phyloP scores from a whole-genome alignment of 2,329 filamentous ascomycete genomes.

The Curvularia verruculosa region DNA sequence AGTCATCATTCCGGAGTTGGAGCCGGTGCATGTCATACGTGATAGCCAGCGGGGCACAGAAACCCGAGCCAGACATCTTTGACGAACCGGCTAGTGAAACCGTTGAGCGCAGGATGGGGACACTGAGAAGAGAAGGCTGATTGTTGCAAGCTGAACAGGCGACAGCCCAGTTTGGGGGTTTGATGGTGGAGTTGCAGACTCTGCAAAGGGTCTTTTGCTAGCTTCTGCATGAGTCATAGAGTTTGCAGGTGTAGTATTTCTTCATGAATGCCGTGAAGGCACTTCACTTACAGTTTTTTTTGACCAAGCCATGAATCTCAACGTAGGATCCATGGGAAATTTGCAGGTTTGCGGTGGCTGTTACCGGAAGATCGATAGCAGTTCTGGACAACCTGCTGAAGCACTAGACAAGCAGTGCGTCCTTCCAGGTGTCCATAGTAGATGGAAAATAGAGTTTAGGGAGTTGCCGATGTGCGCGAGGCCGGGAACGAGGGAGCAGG shows the following conservation, averaged over 20 bases:
- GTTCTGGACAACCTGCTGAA: constrained; percentile 21
- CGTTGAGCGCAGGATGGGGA: constrained; percentile 15
- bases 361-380: constrained; percentile 22
- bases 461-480: constrained; percentile 16
- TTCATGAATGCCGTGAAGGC: constrained; percentile 1
- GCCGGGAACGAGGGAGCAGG: constrained; percentile 13
- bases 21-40: constrained; percentile 18
- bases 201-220: constrained; percentile 3
- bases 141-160: constrained; percentile 5
- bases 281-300: not conserved
- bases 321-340: constrained; percentile 14
- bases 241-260: constrained; percentile 7
- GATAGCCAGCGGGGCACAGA: not conserved
- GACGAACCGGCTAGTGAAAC: constrained; percentile 27
- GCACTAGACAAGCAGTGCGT: constrained; percentile 25
- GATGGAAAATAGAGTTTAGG: constrained; percentile 23
- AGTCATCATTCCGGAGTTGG: constrained; percentile 10
- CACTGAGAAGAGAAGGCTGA: constrained; percentile 6
- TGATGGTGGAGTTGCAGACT: constrained; percentile 3
- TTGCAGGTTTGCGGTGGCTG: constrained; percentile 17
- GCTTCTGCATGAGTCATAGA: constrained; percentile 10
- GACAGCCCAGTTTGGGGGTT: constrained; percentile 9
- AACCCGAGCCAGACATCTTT: constrained; percentile 13
- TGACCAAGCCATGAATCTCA: not conserved
- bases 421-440: constrained; percentile 15